Evolutionary conservation across 1,284 basidiomycete genomes (phyloP).

Genomic region (Papiliotrema laurentii): DNA sequence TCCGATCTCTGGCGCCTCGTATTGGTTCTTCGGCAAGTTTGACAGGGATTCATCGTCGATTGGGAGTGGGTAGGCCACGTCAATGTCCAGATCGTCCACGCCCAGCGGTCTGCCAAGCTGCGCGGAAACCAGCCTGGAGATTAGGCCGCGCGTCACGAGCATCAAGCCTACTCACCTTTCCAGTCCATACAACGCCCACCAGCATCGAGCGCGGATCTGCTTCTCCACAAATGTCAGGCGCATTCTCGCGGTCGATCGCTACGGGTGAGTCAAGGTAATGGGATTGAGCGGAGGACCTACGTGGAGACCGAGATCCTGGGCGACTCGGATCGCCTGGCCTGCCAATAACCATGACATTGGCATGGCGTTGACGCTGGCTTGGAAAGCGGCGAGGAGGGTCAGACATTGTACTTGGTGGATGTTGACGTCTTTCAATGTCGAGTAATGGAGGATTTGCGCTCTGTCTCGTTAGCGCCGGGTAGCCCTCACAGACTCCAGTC

Average conservation of each 20-base stretch:
- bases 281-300: conserved; percentile 54
- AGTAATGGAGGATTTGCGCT: conserved; percentile 80
- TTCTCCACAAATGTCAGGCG: conserved; percentile 68
- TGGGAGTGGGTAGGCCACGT: conserved; percentile 64
- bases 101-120: conserved; percentile 62
- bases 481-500: background rate
- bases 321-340: conserved; percentile 77
- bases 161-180: conserved; percentile 49
- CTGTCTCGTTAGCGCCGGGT: conserved; percentile 45
- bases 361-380: conserved; percentile 82
- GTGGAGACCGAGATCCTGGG: conserved; percentile 82
- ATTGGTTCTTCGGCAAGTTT: background rate
- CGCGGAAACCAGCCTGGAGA: conserved; percentile 71
- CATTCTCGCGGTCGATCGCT: conserved; percentile 76
- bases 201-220: conserved; percentile 78
- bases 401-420: conserved; percentile 80
- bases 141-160: background rate
- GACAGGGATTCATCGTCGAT: conserved; percentile 69
- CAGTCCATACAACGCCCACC: conserved; percentile 84
- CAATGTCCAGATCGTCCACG: conserved; percentile 50
- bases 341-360: conserved; percentile 86
- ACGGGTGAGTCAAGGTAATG: conserved; percentile 7
- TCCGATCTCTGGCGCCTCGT: conserved; percentile 50
- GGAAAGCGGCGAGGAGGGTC: conserved; percentile 77
- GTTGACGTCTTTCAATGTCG: conserved; percentile 72